phyloP scores from a whole-genome alignment of 768 basidiomycete genomes.

The Termitomyces sp. region DNA sequence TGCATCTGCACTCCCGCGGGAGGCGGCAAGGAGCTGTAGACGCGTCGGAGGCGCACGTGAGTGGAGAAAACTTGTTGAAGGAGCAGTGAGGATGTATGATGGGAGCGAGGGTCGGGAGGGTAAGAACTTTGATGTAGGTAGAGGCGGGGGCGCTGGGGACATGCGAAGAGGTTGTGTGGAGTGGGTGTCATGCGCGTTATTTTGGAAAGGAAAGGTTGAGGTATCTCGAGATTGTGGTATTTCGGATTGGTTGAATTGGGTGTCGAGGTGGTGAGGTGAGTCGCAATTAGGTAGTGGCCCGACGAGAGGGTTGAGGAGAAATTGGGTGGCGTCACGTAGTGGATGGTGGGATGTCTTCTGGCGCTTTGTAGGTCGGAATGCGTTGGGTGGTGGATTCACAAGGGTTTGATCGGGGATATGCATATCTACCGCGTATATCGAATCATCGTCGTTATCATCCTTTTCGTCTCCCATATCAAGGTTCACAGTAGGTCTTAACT shows the following conservation, averaged over 20 bases:
- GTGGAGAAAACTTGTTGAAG: constrained; percentile 20
- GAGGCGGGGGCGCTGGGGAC: neutral
- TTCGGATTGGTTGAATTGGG: neutral
- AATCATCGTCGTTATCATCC: constrained; percentile 15
- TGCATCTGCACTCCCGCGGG: constrained; percentile 47
- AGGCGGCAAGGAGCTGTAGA: constrained; percentile 56
- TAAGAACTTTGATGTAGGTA: neutral
- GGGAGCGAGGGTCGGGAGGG: constrained; percentile 8
- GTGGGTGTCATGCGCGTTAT: neutral
- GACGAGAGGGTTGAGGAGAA: constrained; percentile 57
- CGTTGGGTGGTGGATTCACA: neutral
- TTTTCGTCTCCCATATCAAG: constrained; percentile 34
- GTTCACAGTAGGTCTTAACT: constrained; percentile 32
- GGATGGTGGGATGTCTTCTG: constrained; percentile 16
- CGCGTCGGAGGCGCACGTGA: constrained; percentile 48
- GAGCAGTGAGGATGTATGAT: constrained; percentile 52
- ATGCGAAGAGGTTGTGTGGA: neutral
- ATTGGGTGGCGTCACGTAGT: constrained; percentile 46
- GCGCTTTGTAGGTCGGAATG: constrained; percentile 11
- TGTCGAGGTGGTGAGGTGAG: neutral
- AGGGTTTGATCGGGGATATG: neutral
- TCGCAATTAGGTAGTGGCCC: constrained; percentile 20
- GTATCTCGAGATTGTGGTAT: neutral
- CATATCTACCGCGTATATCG: neutral
- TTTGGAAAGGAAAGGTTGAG: constrained; percentile 1